Evolutionary conservation across 192 early-diverging fungal genomes (phyloP).

Genomic region (Dispira parvispora): DNA sequence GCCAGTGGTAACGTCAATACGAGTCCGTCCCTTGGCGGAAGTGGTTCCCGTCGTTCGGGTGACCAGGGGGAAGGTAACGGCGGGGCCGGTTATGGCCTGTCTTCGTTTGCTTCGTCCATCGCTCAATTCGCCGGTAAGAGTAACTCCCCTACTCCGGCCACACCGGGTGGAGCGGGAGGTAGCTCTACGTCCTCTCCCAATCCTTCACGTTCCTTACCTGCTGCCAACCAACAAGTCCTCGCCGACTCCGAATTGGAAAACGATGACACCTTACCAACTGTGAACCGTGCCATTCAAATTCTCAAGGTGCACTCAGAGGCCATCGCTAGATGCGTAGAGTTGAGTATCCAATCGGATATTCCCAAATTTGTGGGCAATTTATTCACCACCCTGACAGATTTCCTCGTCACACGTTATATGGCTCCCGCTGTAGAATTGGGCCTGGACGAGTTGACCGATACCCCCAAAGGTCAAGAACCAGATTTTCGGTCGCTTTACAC

Average conservation of each 20-base stretch:
- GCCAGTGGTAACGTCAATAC: background rate
- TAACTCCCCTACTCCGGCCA: background rate
- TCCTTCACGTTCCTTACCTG: background rate
- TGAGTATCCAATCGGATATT: conserved; percentile 44
- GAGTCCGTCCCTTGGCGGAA: background rate
- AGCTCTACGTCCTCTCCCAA: too few relatives aligned
- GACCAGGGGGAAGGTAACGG: background rate
- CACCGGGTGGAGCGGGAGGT: background rate
- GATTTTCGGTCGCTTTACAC: conserved; percentile 42
- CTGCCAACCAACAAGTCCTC: background rate
- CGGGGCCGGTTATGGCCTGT: conserved; percentile 13
- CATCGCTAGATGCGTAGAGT: conserved; percentile 58
- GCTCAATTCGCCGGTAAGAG: background rate
- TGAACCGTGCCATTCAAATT: conserved; percentile 24
- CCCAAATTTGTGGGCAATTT: conserved; percentile 44
- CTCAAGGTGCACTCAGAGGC: conserved; percentile 62
- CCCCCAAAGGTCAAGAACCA: conserved; percentile 28
- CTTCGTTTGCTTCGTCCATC: conserved; percentile 11
- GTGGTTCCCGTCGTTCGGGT: background rate
- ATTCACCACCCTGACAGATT: conserved; percentile 59
- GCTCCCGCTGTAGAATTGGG: conserved; percentile 63
- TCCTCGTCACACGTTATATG: conserved; percentile 68
- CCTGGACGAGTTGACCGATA: conserved; percentile 7
- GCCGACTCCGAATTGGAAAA: conserved; percentile 7
- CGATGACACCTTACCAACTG: conserved; percentile 1